Evolutionary conservation across 1,139 yeast species (phyloP), one percentile per base, ranked within the genome.

Genomic region (Geotrichum phurueaensis): DNA sequence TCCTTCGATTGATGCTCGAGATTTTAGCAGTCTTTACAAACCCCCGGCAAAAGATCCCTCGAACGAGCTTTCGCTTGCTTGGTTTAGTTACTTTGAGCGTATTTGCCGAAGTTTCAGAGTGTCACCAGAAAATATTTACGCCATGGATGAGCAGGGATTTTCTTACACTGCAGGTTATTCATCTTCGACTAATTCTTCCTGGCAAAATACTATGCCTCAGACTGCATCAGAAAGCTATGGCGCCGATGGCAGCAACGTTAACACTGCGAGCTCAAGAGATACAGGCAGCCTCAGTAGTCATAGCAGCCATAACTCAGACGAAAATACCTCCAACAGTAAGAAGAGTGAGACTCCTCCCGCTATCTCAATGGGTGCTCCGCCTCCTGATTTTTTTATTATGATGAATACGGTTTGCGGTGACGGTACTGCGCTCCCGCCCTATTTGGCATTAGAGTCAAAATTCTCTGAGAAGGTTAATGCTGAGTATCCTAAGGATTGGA

Each of bases 1-100:
- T 23, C 63, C 63, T 5, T 55, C 63, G 5, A 61, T 61, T 33
- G 63, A 61, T 33, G 58, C 63, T 13, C 50, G 60, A 25, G 61
- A 61, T 48, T 61, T 58, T 36, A 39, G 56, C 36, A 48, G 55
- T 51, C 58, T 61, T 12, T 58, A 61, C 52, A 56, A 53, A 12
- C 63, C 63, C 3, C 50, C 52, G 13, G 36, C 56, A 1, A 49
- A 53, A 33, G 53, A 33, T 12, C 39, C 52, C 13, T 31, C 55
- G 12, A 29, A 45, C 18, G 63, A 61, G 43, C 56, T 55, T 18
- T 29, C 52, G 1, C 50, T 29, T 20, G 57, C 59, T 23, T 61
- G 63, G 63, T 58, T 58, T 33, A 43, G 23, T 4, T 51, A 57
- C 39, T 58, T 61, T 54, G 55, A 53, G 36, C 57, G 54, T 3